Evolutionary conservation across 495 filamentous ascomycete genomes (phyloP).

Genomic region (Xylaria longipes): DNA sequence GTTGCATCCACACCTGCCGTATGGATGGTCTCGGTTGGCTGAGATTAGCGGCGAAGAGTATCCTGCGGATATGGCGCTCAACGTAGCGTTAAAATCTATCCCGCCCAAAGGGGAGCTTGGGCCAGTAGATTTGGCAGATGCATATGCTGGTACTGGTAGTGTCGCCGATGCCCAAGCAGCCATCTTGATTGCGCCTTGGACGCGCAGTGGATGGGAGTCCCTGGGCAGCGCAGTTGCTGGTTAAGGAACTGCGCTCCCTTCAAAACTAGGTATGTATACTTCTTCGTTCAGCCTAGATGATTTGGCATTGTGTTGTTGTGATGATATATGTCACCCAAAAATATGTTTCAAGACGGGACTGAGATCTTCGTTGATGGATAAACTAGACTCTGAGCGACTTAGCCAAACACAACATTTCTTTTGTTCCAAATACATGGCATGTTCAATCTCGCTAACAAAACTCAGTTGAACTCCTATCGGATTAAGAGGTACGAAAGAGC

Average conservation of each 20-base stretch:
- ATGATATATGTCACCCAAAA: conserved; percentile 38
- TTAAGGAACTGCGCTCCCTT: conserved; percentile 23
- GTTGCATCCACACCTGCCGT: conserved; percentile 73
- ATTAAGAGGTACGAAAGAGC: not conserved
- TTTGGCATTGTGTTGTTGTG: conserved; percentile 28
- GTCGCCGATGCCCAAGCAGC: conserved; percentile 76
- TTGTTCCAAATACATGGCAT: not conserved
- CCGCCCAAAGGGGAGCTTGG: conserved; percentile 73
- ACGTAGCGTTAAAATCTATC: conserved; percentile 73
- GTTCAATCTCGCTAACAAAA: not conserved
- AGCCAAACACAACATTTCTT: not conserved
- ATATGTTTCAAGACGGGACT: conserved; percentile 47
- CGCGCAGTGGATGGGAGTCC: conserved; percentile 64
- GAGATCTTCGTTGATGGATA: conserved; percentile 44
- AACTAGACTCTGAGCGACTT: conserved; percentile 21
- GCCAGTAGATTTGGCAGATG: conserved; percentile 71
- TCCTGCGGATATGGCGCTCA: conserved; percentile 79
- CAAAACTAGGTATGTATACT: not conserved
- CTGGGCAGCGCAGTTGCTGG: conserved; percentile 41
- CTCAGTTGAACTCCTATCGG: not conserved
- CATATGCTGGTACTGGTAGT: conserved; percentile 77
- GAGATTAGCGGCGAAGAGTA: conserved; percentile 56
- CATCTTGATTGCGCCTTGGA: conserved; percentile 85
- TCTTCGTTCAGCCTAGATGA: not conserved
- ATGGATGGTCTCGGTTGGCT: conserved; percentile 79